Percentiles rank a stretch among this genome's conserved stretches.
Evolutionary conservation across 768 basidiomycete species (phyloP).

Genomic region (Lentinus tigrinus): DNA sequence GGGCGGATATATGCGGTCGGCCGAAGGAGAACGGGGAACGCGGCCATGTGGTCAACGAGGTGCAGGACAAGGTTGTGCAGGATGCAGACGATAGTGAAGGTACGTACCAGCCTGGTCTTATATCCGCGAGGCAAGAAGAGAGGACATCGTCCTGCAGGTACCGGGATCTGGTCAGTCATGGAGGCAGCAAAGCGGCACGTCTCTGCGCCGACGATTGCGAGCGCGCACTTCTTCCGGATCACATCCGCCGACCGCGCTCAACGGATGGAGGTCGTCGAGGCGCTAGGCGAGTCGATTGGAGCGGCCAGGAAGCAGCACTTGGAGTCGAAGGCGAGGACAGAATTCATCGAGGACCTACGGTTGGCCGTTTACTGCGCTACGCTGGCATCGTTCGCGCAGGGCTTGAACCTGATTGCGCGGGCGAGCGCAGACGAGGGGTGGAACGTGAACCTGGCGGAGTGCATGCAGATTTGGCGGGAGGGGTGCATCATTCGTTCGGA

Average conservation of each 20-base stretch:
- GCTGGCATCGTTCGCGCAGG: conserved; percentile 21
- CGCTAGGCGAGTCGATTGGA: conserved; percentile 9
- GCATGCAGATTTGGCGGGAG: conserved; percentile 23
- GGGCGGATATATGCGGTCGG: conserved; percentile 22
- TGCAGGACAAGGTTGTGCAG: conserved; percentile 25
- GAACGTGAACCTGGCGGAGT: conserved; percentile 17
- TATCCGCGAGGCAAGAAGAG: neutral
- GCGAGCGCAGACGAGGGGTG: conserved; percentile 21
- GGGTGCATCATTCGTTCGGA: conserved; percentile 26
- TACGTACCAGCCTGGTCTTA: neutral
- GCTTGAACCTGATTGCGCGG: conserved; percentile 23
- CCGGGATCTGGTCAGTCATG: conserved; percentile 22
- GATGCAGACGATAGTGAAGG: conserved; percentile 23
- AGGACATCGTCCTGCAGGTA: conserved; percentile 8
- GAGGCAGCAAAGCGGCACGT: conserved; percentile 21
- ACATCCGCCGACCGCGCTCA: conserved; percentile 23
- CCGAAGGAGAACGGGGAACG: conserved; percentile 10
- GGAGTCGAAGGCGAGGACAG: conserved; percentile 1
- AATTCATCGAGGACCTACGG: conserved; percentile 18
- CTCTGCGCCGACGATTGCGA: conserved; percentile 21
- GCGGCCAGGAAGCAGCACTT: conserved; percentile 17
- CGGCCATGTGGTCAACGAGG: conserved; percentile 19
- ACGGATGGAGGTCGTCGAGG: conserved; percentile 17
- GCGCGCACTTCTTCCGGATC: conserved; percentile 24
- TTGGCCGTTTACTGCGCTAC: conserved; percentile 21